Conservation (phyloP, 495 filamentous ascomycete genomes). For the Tuber brumale region DNA sequence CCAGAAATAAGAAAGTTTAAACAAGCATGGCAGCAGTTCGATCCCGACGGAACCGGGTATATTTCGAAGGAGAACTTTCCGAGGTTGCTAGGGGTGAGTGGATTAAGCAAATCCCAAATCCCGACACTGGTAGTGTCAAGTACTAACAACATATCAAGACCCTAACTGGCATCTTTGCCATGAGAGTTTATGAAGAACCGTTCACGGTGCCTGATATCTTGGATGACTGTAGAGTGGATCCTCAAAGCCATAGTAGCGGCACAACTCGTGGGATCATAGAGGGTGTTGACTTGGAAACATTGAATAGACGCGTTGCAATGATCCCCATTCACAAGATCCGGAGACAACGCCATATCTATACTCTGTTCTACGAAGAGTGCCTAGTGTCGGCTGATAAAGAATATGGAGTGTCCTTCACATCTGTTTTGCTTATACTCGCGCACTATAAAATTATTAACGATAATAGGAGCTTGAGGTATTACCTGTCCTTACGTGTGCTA, state of each 20-base stretch:
- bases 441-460: slow-evolving; percentile 99
- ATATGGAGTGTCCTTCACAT: slow-evolving; percentile 83
- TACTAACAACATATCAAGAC: slow-evolving; percentile 47
- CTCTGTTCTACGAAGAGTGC: slow-evolving; percentile 91
- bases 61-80: slow-evolving; percentile 91
- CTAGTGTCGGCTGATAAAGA: slow-evolving; percentile 85
- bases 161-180: slow-evolving; percentile 88
- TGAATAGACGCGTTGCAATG: slow-evolving; percentile 64
- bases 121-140: background rate
- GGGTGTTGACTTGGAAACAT: slow-evolving; percentile 68
- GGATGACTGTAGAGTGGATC: slow-evolving; percentile 64
- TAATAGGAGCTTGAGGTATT: slow-evolving; percentile 81
- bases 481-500: background rate
- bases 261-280: slow-evolving; percentile 50
- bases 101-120: background rate
- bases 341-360: slow-evolving; percentile 66
- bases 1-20: slow-evolving; percentile 96
- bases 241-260: slow-evolving; percentile 45
- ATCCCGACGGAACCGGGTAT: slow-evolving; percentile 83
- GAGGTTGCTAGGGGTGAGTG: slow-evolving; percentile 67
- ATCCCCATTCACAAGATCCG: slow-evolving; percentile 73
- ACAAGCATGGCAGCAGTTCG: slow-evolving; percentile 92
- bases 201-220: slow-evolving; percentile 77
- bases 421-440: slow-evolving; percentile 91
- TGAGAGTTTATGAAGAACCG: slow-evolving; percentile 91